Base-by-base conservation (phyloP, 1,284 basidiomycete genomes). In the Irpex lacteus region DNA sequence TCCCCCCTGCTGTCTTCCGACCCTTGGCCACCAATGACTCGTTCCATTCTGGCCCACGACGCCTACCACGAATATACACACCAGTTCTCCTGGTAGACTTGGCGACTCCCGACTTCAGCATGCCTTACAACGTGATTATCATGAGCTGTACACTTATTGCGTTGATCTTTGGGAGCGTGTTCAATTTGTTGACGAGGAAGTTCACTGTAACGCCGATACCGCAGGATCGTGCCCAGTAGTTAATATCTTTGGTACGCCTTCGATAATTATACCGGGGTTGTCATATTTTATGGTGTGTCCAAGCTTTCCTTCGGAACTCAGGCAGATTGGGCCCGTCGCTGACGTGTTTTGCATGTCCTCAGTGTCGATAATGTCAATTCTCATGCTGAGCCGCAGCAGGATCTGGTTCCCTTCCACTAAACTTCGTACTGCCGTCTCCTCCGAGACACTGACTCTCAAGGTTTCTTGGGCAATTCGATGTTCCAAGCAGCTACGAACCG, bases 101-200 rank as follows among this genome's bases (percentile, higher is more conserved):
- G 26, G 92, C 97, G 6, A 96, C 95, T 6, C 98, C 98, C 0
- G 97, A 99, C 78, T 99, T 99, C 77, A 96, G 93, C 72, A 98
- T 99, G 96, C 96, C 97, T 9, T 99, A 98, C 80, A 99, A 98
- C 77, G 96, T 98, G 67, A 98, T 98, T 76, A 97, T 98, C 72
- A 91, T 98, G 82, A 95, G 88, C 63, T 94, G 90, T 72, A 96
- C 95, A 7, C 81, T 98, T 58, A 86, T 96, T 66, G 96, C 97
- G 40, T 86, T 98, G 66, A 91, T 97, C 67, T 98, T 99, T 76
- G 97, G 97, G 50, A 92, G 88, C 68, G 79, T 97, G 56, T 94
- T 98, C 77, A 98, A 98, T 72, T 75, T 90, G 56, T 78, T 98
- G 72, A 92, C 94, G 53, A 81, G 97, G 66, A 85, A 85, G 18